phyloP scores from a whole-genome alignment of 2,329 filamentous ascomycete species.

The Talaromyces islandicus region DNA sequence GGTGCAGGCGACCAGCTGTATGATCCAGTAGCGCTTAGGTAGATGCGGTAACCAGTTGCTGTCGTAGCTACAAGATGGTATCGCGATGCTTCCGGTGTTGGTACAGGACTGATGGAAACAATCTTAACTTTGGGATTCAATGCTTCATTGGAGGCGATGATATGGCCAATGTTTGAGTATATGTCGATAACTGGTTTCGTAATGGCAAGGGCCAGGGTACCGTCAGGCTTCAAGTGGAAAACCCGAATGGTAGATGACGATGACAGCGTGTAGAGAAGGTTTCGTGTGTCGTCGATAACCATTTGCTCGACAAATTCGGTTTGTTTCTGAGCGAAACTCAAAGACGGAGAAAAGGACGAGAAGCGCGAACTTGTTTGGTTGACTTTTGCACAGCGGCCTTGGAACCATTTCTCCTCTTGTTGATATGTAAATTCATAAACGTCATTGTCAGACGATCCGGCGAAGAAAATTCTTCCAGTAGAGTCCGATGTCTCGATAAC shows the following conservation, averaged over 20 bases:
- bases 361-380: conserved; percentile 77
- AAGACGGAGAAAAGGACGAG: conserved; percentile 46
- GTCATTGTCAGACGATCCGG: conserved; percentile 72
- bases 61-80: conserved; percentile 88
- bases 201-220: conserved; percentile 49
- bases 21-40: conserved; percentile 81
- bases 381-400: conserved; percentile 76
- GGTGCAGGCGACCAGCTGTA: conserved; percentile 49
- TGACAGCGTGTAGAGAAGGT: conserved; percentile 85
- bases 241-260: conserved; percentile 82
- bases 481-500: conserved; percentile 71
- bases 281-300: conserved; percentile 80
- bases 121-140: conserved; percentile 68
- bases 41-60: conserved; percentile 82
- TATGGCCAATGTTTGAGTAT: conserved; percentile 72
- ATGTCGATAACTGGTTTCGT: conserved; percentile 49
- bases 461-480: conserved; percentile 89
- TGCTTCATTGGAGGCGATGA: conserved; percentile 64
- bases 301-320: conserved; percentile 69
- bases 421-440: conserved; percentile 94
- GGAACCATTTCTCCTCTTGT: conserved; percentile 96
- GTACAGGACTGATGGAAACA: conserved; percentile 79
- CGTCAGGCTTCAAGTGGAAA: conserved; percentile 70
- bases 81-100: conserved; percentile 73
- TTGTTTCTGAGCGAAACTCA: conserved; percentile 39